A percentile compares a stretch with the other conserved stretches of the same genome.
phyloP scores from a whole-genome alignment of 169 alveolate genomes.

The Perkinsus chesapeaki region DNA sequence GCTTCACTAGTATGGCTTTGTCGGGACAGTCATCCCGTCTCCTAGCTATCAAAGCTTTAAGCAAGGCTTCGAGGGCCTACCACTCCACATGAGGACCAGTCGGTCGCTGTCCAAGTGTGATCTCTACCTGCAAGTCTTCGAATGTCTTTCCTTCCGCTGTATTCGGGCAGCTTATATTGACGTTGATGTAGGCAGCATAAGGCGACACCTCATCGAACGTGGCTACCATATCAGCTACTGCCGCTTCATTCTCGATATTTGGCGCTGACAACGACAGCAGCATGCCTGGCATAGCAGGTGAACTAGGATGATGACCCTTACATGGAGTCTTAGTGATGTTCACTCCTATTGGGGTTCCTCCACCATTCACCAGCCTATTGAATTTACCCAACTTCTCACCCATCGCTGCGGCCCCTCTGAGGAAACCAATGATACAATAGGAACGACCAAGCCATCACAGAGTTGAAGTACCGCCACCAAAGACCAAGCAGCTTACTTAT shows the following conservation, averaged over 20 bases:
- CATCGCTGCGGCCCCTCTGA: neutral
- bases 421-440: too few relatives aligned
- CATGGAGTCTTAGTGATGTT: neutral
- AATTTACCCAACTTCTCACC: neutral
- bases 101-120: too few relatives aligned
- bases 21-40: neutral
- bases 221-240: neutral
- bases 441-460: neutral
- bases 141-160: neutral
- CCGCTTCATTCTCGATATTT: neutral
- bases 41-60: neutral
- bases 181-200: neutral
- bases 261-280: neutral
- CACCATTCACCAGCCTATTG: neutral
- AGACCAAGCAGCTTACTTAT: neutral
- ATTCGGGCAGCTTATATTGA: neutral
- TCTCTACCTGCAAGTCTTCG: neutral
- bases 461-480: too few relatives aligned
- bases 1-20: neutral
- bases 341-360: neutral
- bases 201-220: neutral
- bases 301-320: neutral
- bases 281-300: neutral
- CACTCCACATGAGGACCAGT: neutral
- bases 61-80: neutral